Base-by-base conservation (phyloP, 1,284 basidiomycete species). In the Ceratobasidium sp. region DNA sequence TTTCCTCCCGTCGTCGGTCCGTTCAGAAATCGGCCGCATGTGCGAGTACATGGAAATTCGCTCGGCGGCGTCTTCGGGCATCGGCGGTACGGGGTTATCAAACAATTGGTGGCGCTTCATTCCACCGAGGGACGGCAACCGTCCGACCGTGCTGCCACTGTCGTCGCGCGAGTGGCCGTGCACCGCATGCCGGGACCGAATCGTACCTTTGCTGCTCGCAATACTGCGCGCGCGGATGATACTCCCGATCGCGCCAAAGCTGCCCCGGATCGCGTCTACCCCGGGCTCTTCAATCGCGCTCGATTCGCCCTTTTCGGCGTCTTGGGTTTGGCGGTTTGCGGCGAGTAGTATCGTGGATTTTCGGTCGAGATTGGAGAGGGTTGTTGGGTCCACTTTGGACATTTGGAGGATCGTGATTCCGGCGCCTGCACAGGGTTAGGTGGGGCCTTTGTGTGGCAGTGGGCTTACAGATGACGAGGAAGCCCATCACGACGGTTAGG, bases 381-480 rank as follows among this genome's bases (percentile, higher is more conserved):
- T 80, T 31, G 80, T 82, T 2, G 93, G 93, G 76, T 95, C 93
- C 73, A 94, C 85, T 79, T 98, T 98, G 78, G 94, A 96, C 85
- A 99, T 90, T 79, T 99, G 96, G 8, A 99, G 87, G 72, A 99
- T 88, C 20, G 91, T 93, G 77, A 98, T 98, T 25, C 96, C 95
- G 17, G 93, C 80, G 75, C 79, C 78, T 69, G 57, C 47, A 58
- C 34, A 53, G 68, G 67, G 38, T 58, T 60, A 53, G 45, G 60
- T 31, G 43, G 78, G 73, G 57, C 78, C 79, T 77, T 79, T 52
- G 78, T 76, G 38, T 38, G 64, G 20, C 47, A 22, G 27, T 31
- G 20, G 38, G 68, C 71, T 57, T 47, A 73, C 60, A 81, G 58
- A 79, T 81, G 67, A 77, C 75, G 53, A 79, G 75, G 77, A 85